Percentiles rank a stretch among this genome's conserved stretches.
phyloP scores from a whole-genome alignment of 306 rosid species.

The Luffa aegyptiaca region DNA sequence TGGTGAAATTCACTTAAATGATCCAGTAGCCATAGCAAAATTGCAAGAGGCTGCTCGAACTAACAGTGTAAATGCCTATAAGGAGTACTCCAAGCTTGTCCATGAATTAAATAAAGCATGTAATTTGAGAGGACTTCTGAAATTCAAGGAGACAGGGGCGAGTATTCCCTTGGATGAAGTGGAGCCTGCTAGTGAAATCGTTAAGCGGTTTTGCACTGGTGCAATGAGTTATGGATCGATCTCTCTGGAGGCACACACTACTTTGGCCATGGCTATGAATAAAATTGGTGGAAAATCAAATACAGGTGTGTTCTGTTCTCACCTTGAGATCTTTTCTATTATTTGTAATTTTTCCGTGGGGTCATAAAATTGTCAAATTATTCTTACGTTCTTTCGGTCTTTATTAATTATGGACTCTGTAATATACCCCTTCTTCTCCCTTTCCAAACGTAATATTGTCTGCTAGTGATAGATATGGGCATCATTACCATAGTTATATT shows the following conservation, averaged over 20 bases:
- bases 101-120: conserved; percentile 85
- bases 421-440: background rate
- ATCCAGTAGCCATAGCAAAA: conserved; percentile 89
- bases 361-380: background rate
- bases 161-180: conserved; percentile 81
- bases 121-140: conserved; percentile 85
- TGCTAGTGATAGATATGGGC: background rate
- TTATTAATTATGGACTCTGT: background rate
- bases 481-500: background rate
- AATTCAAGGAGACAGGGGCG: conserved; percentile 46
- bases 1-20: conserved; percentile 93
- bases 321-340: background rate
- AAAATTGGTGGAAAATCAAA: conserved; percentile 93
- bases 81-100: conserved; percentile 76
- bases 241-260: conserved; percentile 89
- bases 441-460: background rate
- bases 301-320: conserved; percentile 50
- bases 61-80: conserved; percentile 78
- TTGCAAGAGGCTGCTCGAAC: conserved; percentile 96
- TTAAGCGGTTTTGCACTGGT: conserved; percentile 94
- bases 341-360: background rate
- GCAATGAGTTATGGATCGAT: conserved; percentile 99
- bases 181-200: conserved; percentile 88
- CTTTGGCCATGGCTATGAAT: conserved; percentile 93
- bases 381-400: background rate